Base-by-base conservation (phyloP, 1,284 basidiomycete genomes). In the Agroathelia rolfsii region DNA sequence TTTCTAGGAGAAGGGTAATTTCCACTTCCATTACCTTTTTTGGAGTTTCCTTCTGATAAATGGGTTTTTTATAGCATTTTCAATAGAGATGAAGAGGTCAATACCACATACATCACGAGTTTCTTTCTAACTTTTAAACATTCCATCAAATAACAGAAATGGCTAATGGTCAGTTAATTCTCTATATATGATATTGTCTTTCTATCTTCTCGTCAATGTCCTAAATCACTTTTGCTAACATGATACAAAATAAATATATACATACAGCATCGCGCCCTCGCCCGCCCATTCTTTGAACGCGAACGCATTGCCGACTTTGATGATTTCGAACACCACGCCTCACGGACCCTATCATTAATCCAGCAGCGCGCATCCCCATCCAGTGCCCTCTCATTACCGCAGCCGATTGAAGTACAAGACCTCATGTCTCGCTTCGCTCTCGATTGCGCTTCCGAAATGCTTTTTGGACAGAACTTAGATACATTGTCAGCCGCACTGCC, bases 231-330 rank as follows among this genome's bases (percentile, higher is more conserved):
- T 40, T 22, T 26, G 14, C 36, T 31, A 14, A 32, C 35, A 28
- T 41, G 28, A 16, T 34, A 40, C 23, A 32, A 12, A 19, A 46
- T 34, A 39, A 28, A 19, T 18, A 17, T n/a, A 37, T 18, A 16
- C 10, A 28, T 27, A 12, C 41, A 79, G 74, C 78, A 81, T 44
- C 74, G 80, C 17, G 55, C 61, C n/a, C 69, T 71, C 29, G 72
- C 78, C 4, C 69, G 79, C 3, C 80, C 81, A 1, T 84, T 80
- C 55, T 83, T 84, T 46, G 68, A 76, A 4, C 66, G 71, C 18
- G 76, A 82, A 39, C 67, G 77, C 13, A 69, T 77, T 30, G 66
- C 72, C 4, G 79, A 84, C 47, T 80, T 81, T 37, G 66, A 77
- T 16, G 61, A 70, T 21, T 82, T 82, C 43, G 76, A 80, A 41